Evolutionary conservation across 2,329 filamentous ascomycete genomes (phyloP), one percentile per base, ranked within the genome.

Genomic region (Alternaria sp.): DNA sequence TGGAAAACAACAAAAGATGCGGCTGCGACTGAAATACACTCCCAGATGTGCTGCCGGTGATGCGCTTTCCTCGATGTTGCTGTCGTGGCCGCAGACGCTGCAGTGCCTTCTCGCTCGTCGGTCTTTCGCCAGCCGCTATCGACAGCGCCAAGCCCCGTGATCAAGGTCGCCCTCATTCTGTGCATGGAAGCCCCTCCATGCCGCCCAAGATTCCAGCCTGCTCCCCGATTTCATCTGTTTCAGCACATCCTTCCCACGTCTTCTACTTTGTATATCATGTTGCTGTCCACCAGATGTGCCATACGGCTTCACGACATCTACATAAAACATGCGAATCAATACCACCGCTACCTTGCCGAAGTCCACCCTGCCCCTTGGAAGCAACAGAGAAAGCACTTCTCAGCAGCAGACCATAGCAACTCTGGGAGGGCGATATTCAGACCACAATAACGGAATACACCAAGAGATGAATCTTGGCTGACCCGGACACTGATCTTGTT

Each of bases 91-190:
- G 52, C 57, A 36, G 57, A 39, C 44, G 57, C 52, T 44, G 53
- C 66, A 65, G 57, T 58, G 63, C 64, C 53, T 60, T 67, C 58
- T 43, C 64, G 63, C 64, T 61, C 57, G 66, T 66, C 64, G 66
- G 68, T 68, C 68, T 73, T 72, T 66, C 63, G 62, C 68, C 63
- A 63, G 66, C 64, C 62, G 69, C 67, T 66, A 64, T 67, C 58
- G 61, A 65, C 43, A 48, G 42, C 52, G 71, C 70, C 72, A 70
- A 73, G 69, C 64, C 60, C 59, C 71, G 69, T 69, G 69, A 69
- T 22, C 65, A 64, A 62, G 54, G 56, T 54, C 36, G 58, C 36
- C 47, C 42, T 58, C 47, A 42, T 51, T 8, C 47, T 32, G 47
- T 34, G 38, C 42, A 39, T 26, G 24, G 48, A 49, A 32, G 14